Evolutionary conservation across 2,329 filamentous ascomycete genomes (phyloP), one percentile per base, ranked within the genome.

Genomic region (Trichophyton rubrum): DNA sequence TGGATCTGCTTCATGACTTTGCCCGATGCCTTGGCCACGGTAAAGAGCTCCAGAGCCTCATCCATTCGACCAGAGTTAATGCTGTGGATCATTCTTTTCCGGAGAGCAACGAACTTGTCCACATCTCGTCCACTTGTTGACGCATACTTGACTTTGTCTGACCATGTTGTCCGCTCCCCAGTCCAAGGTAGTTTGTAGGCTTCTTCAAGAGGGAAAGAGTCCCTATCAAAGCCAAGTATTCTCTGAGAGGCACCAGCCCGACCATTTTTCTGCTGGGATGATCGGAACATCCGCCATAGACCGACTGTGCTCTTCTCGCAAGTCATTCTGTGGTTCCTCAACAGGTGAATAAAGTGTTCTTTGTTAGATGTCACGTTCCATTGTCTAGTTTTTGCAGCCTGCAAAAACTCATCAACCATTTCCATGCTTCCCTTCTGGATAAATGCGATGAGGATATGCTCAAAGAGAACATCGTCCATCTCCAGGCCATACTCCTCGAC

Each of bases 251-350:
- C 64, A 47, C 72, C 65, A 27, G 68, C 65, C 55, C 70, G 66
- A 8, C 68, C 67, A 56, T 71, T 67, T 53, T 71, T 68, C 15
- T 68, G 63, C 53, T 71, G 70, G 8, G 73, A 72, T 7, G 72
- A 70, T 56, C 73, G 71, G 22, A 74, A 66, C 71, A 75, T 72
- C 49, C 72, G 68, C 73, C 73, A 75, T 56, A 74, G 67, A 3
- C 74, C 72, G 15, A 70, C 68, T 1, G 72, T 71, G 5, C 68
- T 67, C 15, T 68, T 65, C 61, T 73, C 69, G 59, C 71, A 68
- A 53, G 71, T 66, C n/a, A 70, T 62, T 11, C 69, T 71, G 20
- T 71, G 71, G n/a, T 61, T 61, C 17, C 68, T 70, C n/a, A 75
- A 35, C n/a, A 71, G 66, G 9, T 70, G 67, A 38, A 70, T 30